A percentile compares a stretch with the other conserved stretches of the same genome.
These are phyloP conservation scores for Penicillium sp. DNA, from an alignment of 2,329 filamentous ascomycete genomes.

Conservation along the genomic window DNA sequence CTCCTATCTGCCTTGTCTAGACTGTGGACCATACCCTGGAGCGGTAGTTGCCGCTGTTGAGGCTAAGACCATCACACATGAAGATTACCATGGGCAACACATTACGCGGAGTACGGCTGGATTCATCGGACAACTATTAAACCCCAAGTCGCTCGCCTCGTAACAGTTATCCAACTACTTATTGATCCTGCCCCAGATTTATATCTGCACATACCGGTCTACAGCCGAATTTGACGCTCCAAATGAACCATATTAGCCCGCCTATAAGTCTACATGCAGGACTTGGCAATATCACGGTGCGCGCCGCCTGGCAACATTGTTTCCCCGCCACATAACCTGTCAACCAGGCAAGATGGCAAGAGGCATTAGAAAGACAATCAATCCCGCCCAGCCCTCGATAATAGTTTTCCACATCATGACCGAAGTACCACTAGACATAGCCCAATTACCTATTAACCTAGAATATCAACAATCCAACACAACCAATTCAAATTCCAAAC, in stretches of 20 bases:
- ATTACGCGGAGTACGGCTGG: background rate
- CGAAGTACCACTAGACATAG: background rate
- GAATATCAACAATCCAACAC: background rate
- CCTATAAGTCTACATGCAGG: background rate
- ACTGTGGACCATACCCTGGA: background rate
- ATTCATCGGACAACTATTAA: background rate
- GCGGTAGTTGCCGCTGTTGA: background rate
- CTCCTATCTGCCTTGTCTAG: background rate
- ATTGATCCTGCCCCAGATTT: background rate
- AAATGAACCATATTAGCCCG: background rate
- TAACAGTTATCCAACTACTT: background rate
- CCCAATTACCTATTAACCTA: background rate
- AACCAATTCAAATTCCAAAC: background rate
- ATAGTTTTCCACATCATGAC: background rate
- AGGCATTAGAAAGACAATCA: background rate
- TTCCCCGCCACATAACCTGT: background rate
- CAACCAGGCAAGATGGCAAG: background rate
- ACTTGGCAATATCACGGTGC: background rate
- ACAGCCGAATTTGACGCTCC: background rate
- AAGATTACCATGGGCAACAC: background rate
- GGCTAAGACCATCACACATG: background rate
- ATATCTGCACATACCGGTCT: background rate
- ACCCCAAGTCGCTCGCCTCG: background rate
- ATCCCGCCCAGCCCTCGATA: background rate
- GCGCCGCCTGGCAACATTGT: background rate